Conservation (phyloP, 139 green algal species). For the Asterochloris sp. region DNA sequence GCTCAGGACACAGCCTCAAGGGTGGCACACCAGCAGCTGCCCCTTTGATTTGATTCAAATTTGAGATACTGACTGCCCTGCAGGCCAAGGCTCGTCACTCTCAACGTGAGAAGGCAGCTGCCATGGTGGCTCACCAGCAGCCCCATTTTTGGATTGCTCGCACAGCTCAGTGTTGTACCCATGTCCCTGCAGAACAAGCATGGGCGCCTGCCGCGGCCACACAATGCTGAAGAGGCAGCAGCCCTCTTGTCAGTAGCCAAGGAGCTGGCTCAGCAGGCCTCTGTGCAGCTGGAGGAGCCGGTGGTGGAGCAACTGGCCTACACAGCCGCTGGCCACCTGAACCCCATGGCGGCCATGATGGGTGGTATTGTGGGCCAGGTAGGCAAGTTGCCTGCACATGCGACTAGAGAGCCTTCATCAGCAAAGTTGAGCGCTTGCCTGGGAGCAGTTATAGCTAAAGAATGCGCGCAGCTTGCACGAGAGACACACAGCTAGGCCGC, state of each 20-base stretch:
- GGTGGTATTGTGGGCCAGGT: conserved; percentile 88
- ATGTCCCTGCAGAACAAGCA: conserved; percentile 37
- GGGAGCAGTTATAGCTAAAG: too few relatives aligned
- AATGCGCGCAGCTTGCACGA: too few relatives aligned
- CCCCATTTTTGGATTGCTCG: too few relatives aligned
- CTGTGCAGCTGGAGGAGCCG: conserved; percentile 31
- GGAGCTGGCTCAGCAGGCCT: conserved; percentile 51
- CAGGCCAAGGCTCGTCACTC: too few relatives aligned
- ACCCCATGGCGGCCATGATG: conserved; percentile 95
- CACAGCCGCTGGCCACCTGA: conserved; percentile 63
- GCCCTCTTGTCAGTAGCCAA: conserved; percentile 58
- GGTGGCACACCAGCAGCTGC: too few relatives aligned
- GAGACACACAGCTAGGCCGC: not conserved
- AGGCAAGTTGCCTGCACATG: conserved; percentile 29
- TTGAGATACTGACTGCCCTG: too few relatives aligned
- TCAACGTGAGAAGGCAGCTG: too few relatives aligned
- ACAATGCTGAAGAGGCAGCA: conserved; percentile 62
- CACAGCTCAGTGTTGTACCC: too few relatives aligned
- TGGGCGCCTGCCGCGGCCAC: conserved; percentile 59
- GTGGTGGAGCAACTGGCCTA: conserved; percentile 57
- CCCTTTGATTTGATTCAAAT: too few relatives aligned
- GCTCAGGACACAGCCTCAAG: too few relatives aligned
- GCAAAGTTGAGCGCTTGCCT: not conserved
- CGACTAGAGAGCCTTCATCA: not conserved
- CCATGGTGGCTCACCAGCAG: too few relatives aligned